Percentiles rank a stretch among this genome's conserved stretches.
Evolutionary conservation across 768 basidiomycete genomes (phyloP).

Genomic region (Lentinula aciculospora): DNA sequence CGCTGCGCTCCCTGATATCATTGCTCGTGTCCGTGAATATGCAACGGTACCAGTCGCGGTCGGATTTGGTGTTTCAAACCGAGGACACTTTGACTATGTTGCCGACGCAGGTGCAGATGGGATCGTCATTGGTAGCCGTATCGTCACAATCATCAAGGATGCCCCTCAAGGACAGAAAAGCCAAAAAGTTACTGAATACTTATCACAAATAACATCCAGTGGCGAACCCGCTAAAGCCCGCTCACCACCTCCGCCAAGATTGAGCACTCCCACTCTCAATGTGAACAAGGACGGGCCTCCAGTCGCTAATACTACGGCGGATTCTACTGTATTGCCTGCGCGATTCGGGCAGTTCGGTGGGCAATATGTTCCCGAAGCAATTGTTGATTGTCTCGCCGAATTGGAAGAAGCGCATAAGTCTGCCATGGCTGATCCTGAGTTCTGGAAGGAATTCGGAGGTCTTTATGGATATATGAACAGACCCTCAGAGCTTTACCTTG

Average conservation of each 20-base stretch:
- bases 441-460: slow-evolving; percentile 87
- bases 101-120: slow-evolving; percentile 89
- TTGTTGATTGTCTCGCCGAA: slow-evolving; percentile 90
- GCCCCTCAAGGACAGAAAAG: slow-evolving; percentile 44
- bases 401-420: slow-evolving; percentile 86
- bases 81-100: slow-evolving; percentile 83
- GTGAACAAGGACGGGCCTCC: slow-evolving; percentile 23
- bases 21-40: slow-evolving; percentile 75
- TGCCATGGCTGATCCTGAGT: slow-evolving; percentile 83
- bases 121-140: slow-evolving; percentile 87
- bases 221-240: slow-evolving; percentile 29
- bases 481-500: slow-evolving; percentile 87
- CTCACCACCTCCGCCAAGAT: slow-evolving; percentile 19
- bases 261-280: slow-evolving; percentile 24
- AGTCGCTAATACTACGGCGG: slow-evolving; percentile 23
- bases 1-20: slow-evolving; percentile 72
- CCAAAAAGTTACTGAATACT: slow-evolving; percentile 63
- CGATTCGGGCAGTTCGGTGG: slow-evolving; percentile 96
- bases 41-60: slow-evolving; percentile 85
- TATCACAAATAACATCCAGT: slow-evolving; percentile 58
- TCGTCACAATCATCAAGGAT: slow-evolving; percentile 76
- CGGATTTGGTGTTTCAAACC: slow-evolving; percentile 93
- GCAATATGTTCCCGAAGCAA: slow-evolving; percentile 93
- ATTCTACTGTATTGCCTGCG: slow-evolving; percentile 54
- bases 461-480: slow-evolving; percentile 94